A percentile compares a stretch with the other conserved stretches of the same genome.
Conservation (phyloP, 1,139 yeast species). For the Lodderomyces orthopsilosis region DNA sequence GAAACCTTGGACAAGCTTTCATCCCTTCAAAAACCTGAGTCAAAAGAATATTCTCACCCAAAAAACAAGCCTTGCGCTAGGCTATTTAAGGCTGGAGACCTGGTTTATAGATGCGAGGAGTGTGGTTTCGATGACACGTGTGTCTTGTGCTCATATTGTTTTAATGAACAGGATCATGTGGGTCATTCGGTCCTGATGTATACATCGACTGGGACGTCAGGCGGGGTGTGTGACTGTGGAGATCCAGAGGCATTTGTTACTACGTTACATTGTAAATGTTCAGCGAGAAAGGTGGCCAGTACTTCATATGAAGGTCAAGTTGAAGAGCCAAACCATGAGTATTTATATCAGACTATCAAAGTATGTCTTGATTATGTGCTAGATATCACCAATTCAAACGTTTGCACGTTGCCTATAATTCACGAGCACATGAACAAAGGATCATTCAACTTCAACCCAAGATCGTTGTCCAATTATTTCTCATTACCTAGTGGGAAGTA, state of each 20-base stretch:
- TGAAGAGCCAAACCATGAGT: slow-evolving; percentile 6
- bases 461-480: slow-evolving; percentile 26
- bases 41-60: slow-evolving; percentile 21
- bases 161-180: slow-evolving; percentile 62
- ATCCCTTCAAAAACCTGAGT: slow-evolving; percentile 1
- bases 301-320: slow-evolving; percentile 7
- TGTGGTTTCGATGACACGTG: slow-evolving; percentile 77
- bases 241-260: slow-evolving; percentile 77
- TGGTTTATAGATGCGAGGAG: slow-evolving; percentile 60
- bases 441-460: slow-evolving; percentile 20
- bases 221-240: slow-evolving; percentile 89
- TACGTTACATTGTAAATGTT: slow-evolving; percentile 51
- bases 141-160: slow-evolving; percentile 69
- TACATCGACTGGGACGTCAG: slow-evolving; percentile 45
- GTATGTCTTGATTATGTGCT: slow-evolving; percentile 48
- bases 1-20: slow-evolving; percentile 12
- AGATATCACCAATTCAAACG: slow-evolving; percentile 41
- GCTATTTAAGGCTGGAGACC: slow-evolving; percentile 55
- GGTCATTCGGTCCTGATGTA: slow-evolving; percentile 61
- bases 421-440: slow-evolving; percentile 25
- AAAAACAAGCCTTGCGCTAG: slow-evolving; percentile 57
- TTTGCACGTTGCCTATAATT: slow-evolving; percentile 35
- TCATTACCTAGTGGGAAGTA: slow-evolving; percentile 29
- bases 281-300: slow-evolving; percentile 11
- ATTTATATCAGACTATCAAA: slow-evolving; percentile 31